A percentile compares a stretch with the other conserved stretches of the same genome.
Conservation (phyloP, 192 early-diverging fungal species). For the Phycomyces nitens region DNA sequence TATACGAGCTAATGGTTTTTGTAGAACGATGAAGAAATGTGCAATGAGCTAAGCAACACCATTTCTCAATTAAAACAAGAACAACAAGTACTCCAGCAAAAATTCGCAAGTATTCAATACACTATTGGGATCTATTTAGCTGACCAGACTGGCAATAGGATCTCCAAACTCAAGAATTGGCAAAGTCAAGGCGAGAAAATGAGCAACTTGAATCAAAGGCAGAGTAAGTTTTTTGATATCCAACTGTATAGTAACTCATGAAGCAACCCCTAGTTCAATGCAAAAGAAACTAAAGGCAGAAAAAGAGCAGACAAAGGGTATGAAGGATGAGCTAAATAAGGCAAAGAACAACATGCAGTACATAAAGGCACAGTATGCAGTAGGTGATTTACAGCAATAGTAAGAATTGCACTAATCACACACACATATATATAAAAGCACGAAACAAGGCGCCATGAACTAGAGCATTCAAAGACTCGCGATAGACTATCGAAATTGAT, state of each 20-base stretch:
- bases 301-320: slow-evolving; percentile 28
- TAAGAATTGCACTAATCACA: not conserved
- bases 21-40: slow-evolving; percentile 21
- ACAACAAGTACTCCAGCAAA: slow-evolving; percentile 7
- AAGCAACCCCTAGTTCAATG: slow-evolving; percentile 8
- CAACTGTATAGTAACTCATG: too few species aligned
- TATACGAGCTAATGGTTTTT: not conserved
- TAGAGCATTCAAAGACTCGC: slow-evolving; percentile 40
- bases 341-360: slow-evolving; percentile 47
- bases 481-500: slow-evolving; percentile 45
- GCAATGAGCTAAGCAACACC: slow-evolving; percentile 20
- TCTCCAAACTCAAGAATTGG: not conserved
- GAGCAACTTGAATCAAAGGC: slow-evolving; percentile 17
- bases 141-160: not conserved
- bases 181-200: slow-evolving; percentile 10
- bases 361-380: slow-evolving; percentile 48
- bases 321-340: slow-evolving; percentile 47
- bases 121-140: too few species aligned
- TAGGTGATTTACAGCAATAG: slow-evolving; percentile 20
- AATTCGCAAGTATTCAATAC: slow-evolving; percentile 3
- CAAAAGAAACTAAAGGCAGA: slow-evolving; percentile 11
- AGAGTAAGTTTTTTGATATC: slow-evolving; percentile 8
- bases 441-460: slow-evolving; percentile 43
- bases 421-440: slow-evolving; percentile 29
- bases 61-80: slow-evolving; percentile 22